Percentiles rank a stretch among this genome's conserved stretches.
phyloP scores from a whole-genome alignment of 75 land plant species.

The Pinus tabuliformis region DNA sequence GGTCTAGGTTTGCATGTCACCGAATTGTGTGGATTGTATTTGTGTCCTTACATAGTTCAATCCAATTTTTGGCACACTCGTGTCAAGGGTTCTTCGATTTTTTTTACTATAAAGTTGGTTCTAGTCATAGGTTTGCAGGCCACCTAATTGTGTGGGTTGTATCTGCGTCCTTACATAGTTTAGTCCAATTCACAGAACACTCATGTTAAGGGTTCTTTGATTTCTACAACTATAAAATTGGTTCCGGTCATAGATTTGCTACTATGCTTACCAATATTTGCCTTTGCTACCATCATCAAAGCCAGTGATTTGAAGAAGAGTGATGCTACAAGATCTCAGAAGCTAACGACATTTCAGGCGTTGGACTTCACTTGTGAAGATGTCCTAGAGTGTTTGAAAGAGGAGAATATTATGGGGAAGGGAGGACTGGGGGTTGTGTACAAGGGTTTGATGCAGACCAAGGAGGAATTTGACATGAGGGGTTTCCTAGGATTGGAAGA shows the following conservation, averaged over 20 bases:
- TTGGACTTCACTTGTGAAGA: conserved; percentile 69
- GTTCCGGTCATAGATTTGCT: conserved; percentile 52
- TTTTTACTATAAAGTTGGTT: too few species aligned
- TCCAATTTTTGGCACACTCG: too few species aligned
- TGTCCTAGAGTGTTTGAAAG: conserved; percentile 77
- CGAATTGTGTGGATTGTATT: too few species aligned
- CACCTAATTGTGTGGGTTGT: conserved; percentile 47
- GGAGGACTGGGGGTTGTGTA: conserved; percentile 97
- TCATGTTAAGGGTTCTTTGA: too few species aligned
- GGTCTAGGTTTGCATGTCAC: too few species aligned
- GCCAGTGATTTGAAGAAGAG: conserved; percentile 6
- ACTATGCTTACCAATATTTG: conserved; percentile 33
- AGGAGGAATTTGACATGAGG: conserved; percentile 80
- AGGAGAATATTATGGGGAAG: conserved; percentile 90
- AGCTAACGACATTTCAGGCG: conserved; percentile 80
- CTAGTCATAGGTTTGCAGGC: too few species aligned
- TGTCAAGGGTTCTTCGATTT: too few species aligned
- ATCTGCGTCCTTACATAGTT: too few species aligned
- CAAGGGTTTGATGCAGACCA: conserved; percentile 68
- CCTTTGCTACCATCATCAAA: conserved; percentile 10
- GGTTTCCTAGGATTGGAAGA: conserved; percentile 35
- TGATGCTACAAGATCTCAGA: conserved; percentile 43
- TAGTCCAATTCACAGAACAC: too few species aligned
- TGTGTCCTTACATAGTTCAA: too few species aligned
- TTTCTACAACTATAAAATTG: conserved; percentile 3